A percentile compares a stretch with the other conserved stretches of the same genome.
Evolutionary conservation across 2,329 filamentous ascomycete species (phyloP).

Genomic region (Balansia obtecta): DNA sequence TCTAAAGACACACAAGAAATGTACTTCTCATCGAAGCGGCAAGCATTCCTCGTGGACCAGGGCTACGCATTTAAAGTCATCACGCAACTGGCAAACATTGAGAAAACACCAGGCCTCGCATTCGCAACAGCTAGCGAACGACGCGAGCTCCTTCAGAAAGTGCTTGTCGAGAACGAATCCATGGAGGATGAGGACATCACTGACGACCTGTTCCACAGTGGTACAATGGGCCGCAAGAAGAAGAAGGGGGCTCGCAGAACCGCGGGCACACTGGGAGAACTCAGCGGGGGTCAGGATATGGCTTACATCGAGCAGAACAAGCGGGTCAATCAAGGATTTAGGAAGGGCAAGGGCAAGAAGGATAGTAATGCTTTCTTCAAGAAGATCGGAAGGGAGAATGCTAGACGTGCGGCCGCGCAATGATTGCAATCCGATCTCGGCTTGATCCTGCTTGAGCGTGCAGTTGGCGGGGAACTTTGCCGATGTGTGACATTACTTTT

Average conservation of each 20-base stretch:
- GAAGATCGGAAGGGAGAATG: slow-evolving; percentile 30
- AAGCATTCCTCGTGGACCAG: slow-evolving; percentile 94
- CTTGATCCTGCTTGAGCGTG: not conserved
- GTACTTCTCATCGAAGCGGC: slow-evolving; percentile 92
- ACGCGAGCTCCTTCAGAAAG: slow-evolving; percentile 75
- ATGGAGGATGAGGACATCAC: slow-evolving; percentile 58
- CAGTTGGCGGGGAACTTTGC: not conserved
- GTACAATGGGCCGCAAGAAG: slow-evolving; percentile 32
- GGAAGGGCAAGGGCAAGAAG: slow-evolving; percentile 25
- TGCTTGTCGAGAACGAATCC: slow-evolving; percentile 76
- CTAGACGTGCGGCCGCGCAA: slow-evolving; percentile 21
- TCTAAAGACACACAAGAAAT: slow-evolving; percentile 97
- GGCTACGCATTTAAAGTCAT: slow-evolving; percentile 99
- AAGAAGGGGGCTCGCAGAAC: slow-evolving; percentile 58
- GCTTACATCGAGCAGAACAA: slow-evolving; percentile 83
- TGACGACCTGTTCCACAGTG: slow-evolving; percentile 28
- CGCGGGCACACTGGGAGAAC: slow-evolving; percentile 71
- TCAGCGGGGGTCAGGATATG: slow-evolving; percentile 92
- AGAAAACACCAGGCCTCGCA: slow-evolving; percentile 66
- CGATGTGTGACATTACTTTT: not conserved
- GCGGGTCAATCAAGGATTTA: slow-evolving; percentile 41
- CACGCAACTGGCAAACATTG: slow-evolving; percentile 84
- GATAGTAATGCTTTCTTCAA: slow-evolving; percentile 29
- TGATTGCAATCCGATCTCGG: slow-evolving; percentile 5
- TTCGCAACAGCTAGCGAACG: slow-evolving; percentile 71